Evolutionary conservation across 139 green algal genomes (phyloP).

Genomic region (Chlamydomonas sp.): DNA sequence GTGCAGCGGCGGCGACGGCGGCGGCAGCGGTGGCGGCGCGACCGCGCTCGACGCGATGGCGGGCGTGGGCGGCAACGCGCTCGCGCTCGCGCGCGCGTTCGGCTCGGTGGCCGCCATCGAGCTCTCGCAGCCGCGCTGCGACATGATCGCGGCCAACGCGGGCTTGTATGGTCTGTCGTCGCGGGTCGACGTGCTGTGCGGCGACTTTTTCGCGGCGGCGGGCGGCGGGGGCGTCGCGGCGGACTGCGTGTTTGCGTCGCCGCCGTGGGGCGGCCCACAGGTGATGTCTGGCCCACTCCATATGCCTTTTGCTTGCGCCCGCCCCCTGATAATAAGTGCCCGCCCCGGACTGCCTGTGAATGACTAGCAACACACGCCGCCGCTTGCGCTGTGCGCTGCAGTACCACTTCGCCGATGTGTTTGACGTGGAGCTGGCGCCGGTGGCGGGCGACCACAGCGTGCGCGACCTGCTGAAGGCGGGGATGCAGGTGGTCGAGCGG

Average conservation of each 20-base stretch:
- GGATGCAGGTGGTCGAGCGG: constrained; percentile 28
- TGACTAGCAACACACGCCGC: too few species aligned
- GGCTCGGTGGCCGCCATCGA: background rate
- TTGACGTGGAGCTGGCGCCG: constrained; percentile 49
- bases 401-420: constrained; percentile 58
- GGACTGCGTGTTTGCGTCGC: constrained; percentile 59
- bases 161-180: background rate
- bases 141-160: background rate
- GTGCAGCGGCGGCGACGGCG: too few species aligned
- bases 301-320: too few species aligned
- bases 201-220: constrained; percentile 7
- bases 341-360: too few species aligned
- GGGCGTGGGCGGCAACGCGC: constrained; percentile 82
- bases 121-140: background rate
- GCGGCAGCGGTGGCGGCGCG: constrained; percentile 30
- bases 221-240: constrained; percentile 18
- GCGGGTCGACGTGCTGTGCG: background rate
- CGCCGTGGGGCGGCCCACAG: constrained; percentile 88
- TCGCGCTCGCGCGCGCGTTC: background rate
- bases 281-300: too few species aligned
- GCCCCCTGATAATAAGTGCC: too few species aligned
- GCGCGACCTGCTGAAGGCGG: constrained; percentile 43
- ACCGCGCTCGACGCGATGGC: constrained; percentile 78
- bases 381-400: too few species aligned
- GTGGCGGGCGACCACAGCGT: constrained; percentile 45